phyloP scores from a whole-genome alignment of 2,329 filamentous ascomycete genomes.

The Dichotomopilus funicola region DNA sequence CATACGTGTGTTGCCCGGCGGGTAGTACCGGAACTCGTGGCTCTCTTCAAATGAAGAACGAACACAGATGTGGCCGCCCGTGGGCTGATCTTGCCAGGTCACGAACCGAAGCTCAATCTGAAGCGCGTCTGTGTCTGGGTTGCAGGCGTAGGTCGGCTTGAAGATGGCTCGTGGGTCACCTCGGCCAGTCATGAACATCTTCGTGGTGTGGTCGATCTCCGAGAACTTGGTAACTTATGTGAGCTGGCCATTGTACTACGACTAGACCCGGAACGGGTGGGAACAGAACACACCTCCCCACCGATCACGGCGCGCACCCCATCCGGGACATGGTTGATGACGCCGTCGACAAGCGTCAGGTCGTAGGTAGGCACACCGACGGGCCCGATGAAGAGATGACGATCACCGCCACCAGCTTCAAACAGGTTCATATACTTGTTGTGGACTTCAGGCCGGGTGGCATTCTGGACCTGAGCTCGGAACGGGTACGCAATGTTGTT shows the following conservation, averaged over 20 bases:
- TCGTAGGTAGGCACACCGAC: constrained; percentile 25
- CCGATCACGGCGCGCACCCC: constrained; percentile 21
- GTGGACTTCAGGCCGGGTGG: constrained; percentile 31
- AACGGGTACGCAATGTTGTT: constrained; percentile 32
- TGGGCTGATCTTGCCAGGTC: constrained; percentile 17
- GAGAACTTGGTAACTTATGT: constrained; percentile 15
- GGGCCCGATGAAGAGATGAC: constrained; percentile 35
- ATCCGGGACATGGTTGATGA: constrained; percentile 18
- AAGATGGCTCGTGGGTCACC: constrained; percentile 28
- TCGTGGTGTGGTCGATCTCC: constrained; percentile 24
- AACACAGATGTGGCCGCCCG: constrained; percentile 30
- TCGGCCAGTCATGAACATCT: constrained; percentile 27
- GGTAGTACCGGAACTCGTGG: constrained; percentile 33
- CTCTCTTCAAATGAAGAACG: constrained; percentile 24
- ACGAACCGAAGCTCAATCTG: constrained; percentile 28
- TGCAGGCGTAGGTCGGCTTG: constrained; percentile 28
- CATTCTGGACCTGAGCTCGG: constrained; percentile 34
- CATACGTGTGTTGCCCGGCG: constrained; percentile 29
- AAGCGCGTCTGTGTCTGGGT: constrained; percentile 27
- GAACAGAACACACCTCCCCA: constrained; percentile 18
- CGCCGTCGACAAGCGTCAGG: constrained; percentile 25
- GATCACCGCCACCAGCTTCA: constrained; percentile 33
- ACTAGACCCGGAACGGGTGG: background rate
- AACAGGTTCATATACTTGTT: constrained; percentile 33
- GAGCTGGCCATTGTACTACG: background rate